phyloP scores from a whole-genome alignment of 805 yeast genomes.

The Ogataea corticis region DNA sequence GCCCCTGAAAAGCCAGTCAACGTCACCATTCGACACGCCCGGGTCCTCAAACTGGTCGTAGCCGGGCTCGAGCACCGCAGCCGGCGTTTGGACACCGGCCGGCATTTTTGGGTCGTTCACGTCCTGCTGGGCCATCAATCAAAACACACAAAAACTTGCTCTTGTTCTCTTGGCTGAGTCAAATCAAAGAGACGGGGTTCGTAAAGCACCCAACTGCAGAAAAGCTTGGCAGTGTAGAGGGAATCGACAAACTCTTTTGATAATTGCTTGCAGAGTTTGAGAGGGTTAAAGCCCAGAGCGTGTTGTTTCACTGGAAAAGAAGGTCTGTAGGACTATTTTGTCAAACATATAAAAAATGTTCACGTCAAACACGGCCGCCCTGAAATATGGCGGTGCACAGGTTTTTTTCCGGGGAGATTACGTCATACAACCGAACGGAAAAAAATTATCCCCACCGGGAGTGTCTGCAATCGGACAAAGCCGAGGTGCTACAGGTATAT shows the following conservation, averaged over 20 bases:
- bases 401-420: background rate
- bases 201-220: background rate
- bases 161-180: background rate
- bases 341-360: background rate
- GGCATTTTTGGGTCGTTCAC: background rate
- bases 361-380: background rate
- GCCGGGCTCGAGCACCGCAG: no score
- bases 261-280: no score
- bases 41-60: slow-evolving; percentile 29
- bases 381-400: background rate
- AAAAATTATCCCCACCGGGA: background rate
- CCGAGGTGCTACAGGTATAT: no score
- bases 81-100: no score
- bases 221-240: background rate
- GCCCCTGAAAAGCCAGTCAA: slow-evolving; percentile 85
- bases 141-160: no score
- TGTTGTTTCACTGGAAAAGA: no score
- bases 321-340: no score
- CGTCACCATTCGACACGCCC: slow-evolving; percentile 73
- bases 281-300: no score
- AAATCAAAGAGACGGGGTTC: background rate
- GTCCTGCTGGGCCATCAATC: slow-evolving; percentile 10
- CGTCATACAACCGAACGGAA: background rate
- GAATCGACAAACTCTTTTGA: no score
- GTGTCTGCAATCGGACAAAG: no score